Percentiles rank a stretch among this genome's conserved stretches.
These are phyloP conservation scores for Sporothrix dimorphospora DNA, from an alignment of 2,329 filamentous ascomycete species.

Conservation along the genomic window DNA sequence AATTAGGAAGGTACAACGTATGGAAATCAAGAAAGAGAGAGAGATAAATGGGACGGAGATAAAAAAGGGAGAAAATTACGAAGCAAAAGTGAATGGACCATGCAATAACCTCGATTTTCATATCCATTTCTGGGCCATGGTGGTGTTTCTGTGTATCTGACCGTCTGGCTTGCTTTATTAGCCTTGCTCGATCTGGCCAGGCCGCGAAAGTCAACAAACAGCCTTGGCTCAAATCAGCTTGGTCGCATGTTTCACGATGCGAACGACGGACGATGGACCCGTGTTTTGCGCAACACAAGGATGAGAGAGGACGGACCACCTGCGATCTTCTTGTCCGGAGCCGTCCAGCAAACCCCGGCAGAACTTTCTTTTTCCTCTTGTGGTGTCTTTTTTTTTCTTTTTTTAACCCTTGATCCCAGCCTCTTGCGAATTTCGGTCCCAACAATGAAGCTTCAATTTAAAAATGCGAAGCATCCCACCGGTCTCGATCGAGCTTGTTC, in stretches of 20 bases:
- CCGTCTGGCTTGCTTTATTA: neutral
- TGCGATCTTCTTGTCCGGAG: neutral
- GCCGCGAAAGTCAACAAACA: conserved; percentile 10
- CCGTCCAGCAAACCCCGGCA: neutral
- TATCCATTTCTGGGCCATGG: neutral
- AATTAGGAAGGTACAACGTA: neutral
- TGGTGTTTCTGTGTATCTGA: neutral
- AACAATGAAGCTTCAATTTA: neutral
- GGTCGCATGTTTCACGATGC: conserved; percentile 11
- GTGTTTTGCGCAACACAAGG: conserved; percentile 9
- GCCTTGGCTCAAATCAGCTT: conserved; percentile 18
- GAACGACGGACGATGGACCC: conserved; percentile 12
- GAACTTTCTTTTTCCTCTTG: neutral
- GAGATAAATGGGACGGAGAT: too few species aligned
- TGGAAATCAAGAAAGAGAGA: neutral
- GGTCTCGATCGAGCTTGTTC: neutral
- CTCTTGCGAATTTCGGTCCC: neutral
- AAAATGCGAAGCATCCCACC: neutral
- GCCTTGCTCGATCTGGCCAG: conserved; percentile 5
- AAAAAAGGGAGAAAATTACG: neutral
- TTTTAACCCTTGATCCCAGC: neutral
- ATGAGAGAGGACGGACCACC: neutral
- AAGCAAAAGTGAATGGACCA: neutral
- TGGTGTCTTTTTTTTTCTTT: neutral
- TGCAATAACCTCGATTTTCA: neutral